Evolutionary conservation across 148 eudicot genomes (phyloP).

Genomic region (Talinum fruticosum): DNA sequence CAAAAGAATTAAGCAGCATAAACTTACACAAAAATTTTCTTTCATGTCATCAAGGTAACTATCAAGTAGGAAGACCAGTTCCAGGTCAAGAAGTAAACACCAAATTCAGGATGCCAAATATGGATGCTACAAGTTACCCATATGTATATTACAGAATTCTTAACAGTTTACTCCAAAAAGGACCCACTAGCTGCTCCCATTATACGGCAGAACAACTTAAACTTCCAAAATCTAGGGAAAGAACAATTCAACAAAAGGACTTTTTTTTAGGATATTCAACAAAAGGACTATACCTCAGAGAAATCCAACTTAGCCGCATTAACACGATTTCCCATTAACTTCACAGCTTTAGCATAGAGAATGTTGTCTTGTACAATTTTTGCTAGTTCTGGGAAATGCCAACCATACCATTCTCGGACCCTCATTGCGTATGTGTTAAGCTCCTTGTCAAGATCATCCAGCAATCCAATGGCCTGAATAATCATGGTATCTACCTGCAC

Average conservation of each 20-base stretch:
- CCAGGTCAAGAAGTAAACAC: too few species aligned
- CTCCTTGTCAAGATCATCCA: conserved; percentile 98
- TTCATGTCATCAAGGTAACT: too few species aligned
- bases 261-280: too few species aligned
- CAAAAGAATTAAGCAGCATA: conserved; percentile 1
- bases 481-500: conserved; percentile 94
- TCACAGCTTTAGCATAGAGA: conserved; percentile 77
- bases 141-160: too few species aligned
- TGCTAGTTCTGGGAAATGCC: conserved; percentile 99
- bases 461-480: conserved; percentile 89
- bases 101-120: too few species aligned
- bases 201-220: neutral
- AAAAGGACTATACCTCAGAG: conserved; percentile 60
- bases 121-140: too few species aligned
- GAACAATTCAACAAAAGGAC: neutral
- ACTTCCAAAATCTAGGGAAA: neutral
- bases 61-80: too few species aligned
- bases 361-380: conserved; percentile 89
- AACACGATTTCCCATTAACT: conserved; percentile 72
- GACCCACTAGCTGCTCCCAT: too few species aligned
- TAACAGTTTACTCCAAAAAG: too few species aligned
- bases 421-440: conserved; percentile 98
- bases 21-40: neutral
- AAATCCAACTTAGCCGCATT: conserved; percentile 89
- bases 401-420: conserved; percentile 97